These are phyloP conservation scores for Verticillium nonalfalfae DNA, from an alignment of 2,329 filamentous ascomycete species.

Conservation along the genomic window DNA sequence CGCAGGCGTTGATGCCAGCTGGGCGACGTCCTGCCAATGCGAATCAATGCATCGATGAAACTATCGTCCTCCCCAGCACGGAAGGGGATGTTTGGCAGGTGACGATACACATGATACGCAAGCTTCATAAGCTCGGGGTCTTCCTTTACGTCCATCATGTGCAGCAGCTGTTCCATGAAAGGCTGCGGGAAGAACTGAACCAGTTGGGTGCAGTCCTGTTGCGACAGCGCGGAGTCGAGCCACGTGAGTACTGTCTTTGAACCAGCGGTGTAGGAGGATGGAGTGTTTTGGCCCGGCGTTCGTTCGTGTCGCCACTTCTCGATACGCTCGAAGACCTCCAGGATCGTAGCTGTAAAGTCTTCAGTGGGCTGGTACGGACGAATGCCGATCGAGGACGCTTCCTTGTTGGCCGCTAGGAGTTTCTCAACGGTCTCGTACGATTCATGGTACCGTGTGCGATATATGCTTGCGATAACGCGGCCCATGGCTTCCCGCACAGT, in stretches of 20 bases:
- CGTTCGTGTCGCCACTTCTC: conserved; percentile 85
- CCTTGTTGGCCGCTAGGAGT: conserved; percentile 73
- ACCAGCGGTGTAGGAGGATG: conserved; percentile 89
- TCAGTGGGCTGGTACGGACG: conserved; percentile 74
- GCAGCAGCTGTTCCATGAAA: conserved; percentile 87
- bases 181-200: conserved; percentile 84
- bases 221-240: conserved; percentile 87
- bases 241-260: conserved; percentile 94
- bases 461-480: conserved; percentile 79
- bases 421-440: conserved; percentile 75
- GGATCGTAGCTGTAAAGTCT: conserved; percentile 67
- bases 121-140: conserved; percentile 91
- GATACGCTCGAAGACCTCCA: conserved; percentile 68
- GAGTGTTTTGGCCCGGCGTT: conserved; percentile 81
- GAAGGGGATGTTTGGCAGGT: conserved; percentile 92
- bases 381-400: conserved; percentile 73
- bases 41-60: conserved; percentile 81
- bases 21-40: conserved; percentile 74
- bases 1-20: conserved; percentile 96
- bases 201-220: conserved; percentile 86
- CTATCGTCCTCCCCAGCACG: conserved; percentile 75
- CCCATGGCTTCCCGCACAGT: conserved; percentile 94
- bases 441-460: conserved; percentile 88
- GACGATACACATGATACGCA: conserved; percentile 94
- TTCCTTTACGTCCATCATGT: conserved; percentile 99